Percentiles rank a stretch among this genome's conserved stretches.
Evolutionary conservation across 2,329 filamentous ascomycete genomes (phyloP).

Genomic region (Chrysoporthe puriensis): DNA sequence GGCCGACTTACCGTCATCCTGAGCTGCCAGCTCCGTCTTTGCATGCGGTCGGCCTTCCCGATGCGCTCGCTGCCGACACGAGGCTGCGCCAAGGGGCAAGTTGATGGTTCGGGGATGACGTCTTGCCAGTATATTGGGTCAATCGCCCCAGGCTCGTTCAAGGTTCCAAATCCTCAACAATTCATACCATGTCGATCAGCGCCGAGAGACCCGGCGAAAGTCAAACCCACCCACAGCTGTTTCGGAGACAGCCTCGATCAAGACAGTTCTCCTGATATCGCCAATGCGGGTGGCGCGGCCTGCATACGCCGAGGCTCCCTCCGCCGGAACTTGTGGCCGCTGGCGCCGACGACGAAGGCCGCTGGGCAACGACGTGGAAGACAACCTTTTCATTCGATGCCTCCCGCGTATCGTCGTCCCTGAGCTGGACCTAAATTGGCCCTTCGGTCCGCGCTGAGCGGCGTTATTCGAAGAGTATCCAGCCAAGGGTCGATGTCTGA

Average conservation of each 20-base stretch:
- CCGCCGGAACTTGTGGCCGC: not conserved
- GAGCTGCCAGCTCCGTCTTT: not conserved
- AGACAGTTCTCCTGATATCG: conserved; percentile 5
- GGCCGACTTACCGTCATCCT: not conserved
- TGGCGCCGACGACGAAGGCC: not conserved
- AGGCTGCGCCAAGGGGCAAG: not conserved
- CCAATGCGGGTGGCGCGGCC: not conserved
- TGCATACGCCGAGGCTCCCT: not conserved
- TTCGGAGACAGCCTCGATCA: conserved; percentile 7
- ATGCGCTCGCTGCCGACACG: not conserved
- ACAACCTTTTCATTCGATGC: not conserved
- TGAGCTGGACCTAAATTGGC: not conserved
- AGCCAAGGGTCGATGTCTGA: not conserved
- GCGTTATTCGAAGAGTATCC: not conserved
- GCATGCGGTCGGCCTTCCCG: conserved; percentile 1
- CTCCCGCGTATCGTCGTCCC: not conserved
- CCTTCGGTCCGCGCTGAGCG: conserved; percentile 14
- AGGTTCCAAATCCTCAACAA: not conserved
- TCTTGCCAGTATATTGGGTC: too few relatives aligned
- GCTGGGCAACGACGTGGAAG: not conserved
- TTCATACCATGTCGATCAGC: not conserved
- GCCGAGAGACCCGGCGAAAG: not conserved
- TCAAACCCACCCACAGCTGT: not conserved
- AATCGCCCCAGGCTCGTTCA: not conserved
- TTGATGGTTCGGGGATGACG: too few relatives aligned